Base-by-base conservation (phyloP, 1,139 yeast genomes). In the Zygosaccharomyces pseudobailii region DNA sequence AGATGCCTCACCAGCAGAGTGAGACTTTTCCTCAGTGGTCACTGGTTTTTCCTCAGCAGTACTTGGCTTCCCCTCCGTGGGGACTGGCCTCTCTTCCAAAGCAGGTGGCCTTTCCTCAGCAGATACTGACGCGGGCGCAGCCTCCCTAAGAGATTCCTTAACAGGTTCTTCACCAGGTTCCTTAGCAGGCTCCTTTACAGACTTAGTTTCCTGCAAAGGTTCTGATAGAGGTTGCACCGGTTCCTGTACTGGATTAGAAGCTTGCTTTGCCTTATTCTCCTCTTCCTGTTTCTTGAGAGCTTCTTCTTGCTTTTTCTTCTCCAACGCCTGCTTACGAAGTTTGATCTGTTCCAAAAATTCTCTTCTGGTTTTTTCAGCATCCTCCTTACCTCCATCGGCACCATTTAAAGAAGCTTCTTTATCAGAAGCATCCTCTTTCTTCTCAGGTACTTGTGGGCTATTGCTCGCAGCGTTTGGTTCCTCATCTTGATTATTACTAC, bases 271-370 rank as follows among this genome's bases (percentile, higher is more conserved):
- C 33, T 23, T 31, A 17, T 36, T 23, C 27, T 37, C 41, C 25
- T 43, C 40, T 5, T 35, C 45, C 21, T 46, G 45, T 22, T 48
- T 45, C 37, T 45, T 49, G 13, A 36, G 36, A 13, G 48, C 51
- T 37, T 48, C 48, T 36, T 50, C 53, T 9, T 55, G 48, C 45
- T 57, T 58, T 42, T 57, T 56, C 45, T 50, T 57, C 37, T 59
- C 61, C 35, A 57, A 45, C 36, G 54, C 53, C 9, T 53, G 61
- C 46, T 59, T 59, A 44, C 64, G 58, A 43, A 52, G 45, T 37
- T 52, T 56, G 28, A 56, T 59, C 42, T 57, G 61, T 42, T 59
- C 62, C 45, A 58, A 45, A 38, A 58, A 57, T 19, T 51, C 53
- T 39, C 54, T 49, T 40, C 45, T 55, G 28, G 55, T 55, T 38